Base-by-base conservation (phyloP, 306 rosid genomes). In the Rosa lucieae region DNA sequence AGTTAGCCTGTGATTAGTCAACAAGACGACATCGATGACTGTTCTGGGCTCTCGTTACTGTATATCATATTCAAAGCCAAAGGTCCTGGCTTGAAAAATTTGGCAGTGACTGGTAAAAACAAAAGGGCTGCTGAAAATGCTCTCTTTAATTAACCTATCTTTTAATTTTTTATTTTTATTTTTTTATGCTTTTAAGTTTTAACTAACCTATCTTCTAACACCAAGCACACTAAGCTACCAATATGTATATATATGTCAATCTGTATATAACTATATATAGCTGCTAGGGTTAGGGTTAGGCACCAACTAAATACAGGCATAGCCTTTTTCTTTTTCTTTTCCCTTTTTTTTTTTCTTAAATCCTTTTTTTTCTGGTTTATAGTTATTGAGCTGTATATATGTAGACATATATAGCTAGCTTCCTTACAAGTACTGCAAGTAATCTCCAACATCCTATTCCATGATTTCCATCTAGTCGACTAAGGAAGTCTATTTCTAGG, bases 221-320 rank as follows among this genome's bases (percentile, higher is more conserved):
- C 65, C 8, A 29, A 29, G 69, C 55, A 37, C 83, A 73, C 73
- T 4, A 75, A 73, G 59, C 85, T 65, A 15, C 21, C 69, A 5
- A 15, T 32, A 6, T 12, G 3, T 12, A 23, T 62, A 6, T 12
- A 15, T 12, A 23, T 62, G 40, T 32, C 18, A 26, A 21, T 67
- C 21, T 53, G 2, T 14, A 63, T 32, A 32, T 73, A 47, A 72
- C 76, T 76, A 84, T 79, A 82, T 73, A 75, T 75, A 73, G 62
- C 72, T 68, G 35, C 90, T 88, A 88, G 94, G 94, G 87, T 84
- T 91, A 91, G 97, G 89, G 89, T 85, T 87, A 81, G 81, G 75
- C 83, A 82, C 78, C 71, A 81, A 86, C 75, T 43, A 67, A 67
- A 32, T 42, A 26, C 48, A 53, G 58, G 66, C 63, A 15, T 13